phyloP scores from a whole-genome alignment of 2,329 filamentous ascomycete genomes.

The Orbilia oligospora region DNA sequence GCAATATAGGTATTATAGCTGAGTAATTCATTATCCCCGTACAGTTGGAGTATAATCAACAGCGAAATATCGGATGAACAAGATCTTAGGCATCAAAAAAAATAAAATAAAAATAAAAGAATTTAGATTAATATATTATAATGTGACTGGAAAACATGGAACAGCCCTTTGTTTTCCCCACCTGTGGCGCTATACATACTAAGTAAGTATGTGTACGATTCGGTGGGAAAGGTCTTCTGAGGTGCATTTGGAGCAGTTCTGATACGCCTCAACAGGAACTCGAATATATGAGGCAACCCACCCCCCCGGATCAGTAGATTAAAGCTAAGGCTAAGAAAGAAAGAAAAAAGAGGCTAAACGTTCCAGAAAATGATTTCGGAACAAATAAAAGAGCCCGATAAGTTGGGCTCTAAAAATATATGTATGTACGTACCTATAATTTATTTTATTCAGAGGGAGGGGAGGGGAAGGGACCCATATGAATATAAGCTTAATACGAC shows the following conservation, averaged over 20 bases:
- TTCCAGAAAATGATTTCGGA: conserved; percentile 34
- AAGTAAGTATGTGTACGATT: too few relatives aligned
- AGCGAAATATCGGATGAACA: conserved; percentile 23
- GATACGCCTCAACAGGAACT: conserved; percentile 27
- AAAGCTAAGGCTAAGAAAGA: not conserved
- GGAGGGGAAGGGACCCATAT: not conserved
- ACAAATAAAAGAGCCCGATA: conserved; percentile 21
- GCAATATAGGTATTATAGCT: conserved; percentile 25
- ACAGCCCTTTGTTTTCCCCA: conserved; percentile 18
- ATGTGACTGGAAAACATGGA: conserved; percentile 16
- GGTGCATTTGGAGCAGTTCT: conserved; percentile 38
- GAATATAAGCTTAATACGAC: conserved; percentile 51
- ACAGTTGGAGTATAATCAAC: conserved; percentile 24
- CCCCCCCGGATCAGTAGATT: too few relatives aligned
- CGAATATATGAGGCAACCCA: conserved; percentile 20
- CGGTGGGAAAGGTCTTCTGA: conserved; percentile 15
- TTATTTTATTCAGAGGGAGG: not conserved
- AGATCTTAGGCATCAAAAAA: conserved; percentile 23
- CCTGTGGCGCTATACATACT: conserved; percentile 17
- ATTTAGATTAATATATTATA: not conserved
- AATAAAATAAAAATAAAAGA: not conserved
- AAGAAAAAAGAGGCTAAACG: conserved; percentile 15
- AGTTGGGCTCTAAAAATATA: conserved; percentile 43
- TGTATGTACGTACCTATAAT: conserved; percentile 28
- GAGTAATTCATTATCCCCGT: conserved; percentile 35